These are phyloP conservation scores for Xylariaceae sp. DNA, from an alignment of 2,329 filamentous ascomycete genomes.

Conservation along the genomic window DNA sequence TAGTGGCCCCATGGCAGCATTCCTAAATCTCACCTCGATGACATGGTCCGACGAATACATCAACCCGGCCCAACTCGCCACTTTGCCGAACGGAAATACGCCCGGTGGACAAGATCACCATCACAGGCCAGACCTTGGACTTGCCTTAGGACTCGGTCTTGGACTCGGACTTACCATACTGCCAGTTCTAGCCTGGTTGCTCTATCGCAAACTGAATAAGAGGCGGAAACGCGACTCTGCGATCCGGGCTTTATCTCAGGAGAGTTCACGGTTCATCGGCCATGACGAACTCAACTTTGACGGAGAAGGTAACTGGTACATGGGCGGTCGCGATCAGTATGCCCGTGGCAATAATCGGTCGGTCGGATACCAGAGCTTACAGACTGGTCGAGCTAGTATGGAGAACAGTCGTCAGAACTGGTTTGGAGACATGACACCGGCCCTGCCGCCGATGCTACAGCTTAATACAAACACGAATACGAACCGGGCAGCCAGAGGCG, in stretches of 20 bases:
- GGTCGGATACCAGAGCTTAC: constrained; percentile 47
- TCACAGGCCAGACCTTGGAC: constrained; percentile 45
- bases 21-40: constrained; percentile 55
- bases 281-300: constrained; percentile 36
- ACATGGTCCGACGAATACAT: constrained; percentile 48
- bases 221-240: constrained; percentile 40
- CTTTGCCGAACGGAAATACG: constrained; percentile 10
- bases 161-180: constrained; percentile 54
- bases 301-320: constrained; percentile 40
- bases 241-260: constrained; percentile 46
- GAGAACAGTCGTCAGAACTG: constrained; percentile 26
- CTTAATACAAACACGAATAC: constrained; percentile 27
- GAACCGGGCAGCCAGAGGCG: constrained; percentile 32
- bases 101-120: not conserved
- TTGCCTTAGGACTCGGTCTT: constrained; percentile 60
- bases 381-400: constrained; percentile 30
- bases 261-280: constrained; percentile 41
- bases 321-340: constrained; percentile 42
- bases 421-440: constrained; percentile 23
- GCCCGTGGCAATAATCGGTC: constrained; percentile 34
- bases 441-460: constrained; percentile 16
- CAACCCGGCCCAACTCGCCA: constrained; percentile 36
- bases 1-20: constrained; percentile 31
- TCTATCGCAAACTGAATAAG: constrained; percentile 40
- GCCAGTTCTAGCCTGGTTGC: constrained; percentile 42